phyloP scores from a whole-genome alignment of 169 alveolate genomes.

The Eimeria tenella region DNA sequence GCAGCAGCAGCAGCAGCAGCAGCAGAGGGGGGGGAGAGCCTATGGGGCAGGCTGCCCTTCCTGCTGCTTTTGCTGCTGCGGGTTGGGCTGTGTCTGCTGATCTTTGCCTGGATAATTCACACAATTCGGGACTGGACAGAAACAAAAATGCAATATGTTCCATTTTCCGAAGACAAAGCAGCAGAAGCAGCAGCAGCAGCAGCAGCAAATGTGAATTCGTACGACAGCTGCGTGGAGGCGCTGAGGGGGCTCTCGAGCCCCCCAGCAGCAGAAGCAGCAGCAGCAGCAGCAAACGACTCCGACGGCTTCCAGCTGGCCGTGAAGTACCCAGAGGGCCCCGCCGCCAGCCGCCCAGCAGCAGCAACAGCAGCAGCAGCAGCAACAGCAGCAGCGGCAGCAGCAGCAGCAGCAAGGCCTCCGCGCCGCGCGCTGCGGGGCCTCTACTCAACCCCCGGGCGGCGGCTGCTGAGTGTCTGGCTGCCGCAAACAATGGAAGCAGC shows the following conservation, averaged over 20 bases:
- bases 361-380: not conserved
- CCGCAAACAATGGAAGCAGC: slow-evolving; percentile 35
- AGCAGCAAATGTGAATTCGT: not conserved
- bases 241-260: not conserved
- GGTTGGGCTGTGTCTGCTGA: not conserved
- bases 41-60: not conserved
- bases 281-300: not conserved
- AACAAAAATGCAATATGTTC: slow-evolving; percentile 20
- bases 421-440: slow-evolving; percentile 52
- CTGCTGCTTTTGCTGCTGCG: slow-evolving; percentile 9
- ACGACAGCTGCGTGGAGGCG: slow-evolving; percentile 60
- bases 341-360: not conserved
- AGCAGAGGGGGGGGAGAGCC: not conserved
- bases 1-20: slow-evolving; percentile 15
- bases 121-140: slow-evolving; percentile 37
- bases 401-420: not conserved
- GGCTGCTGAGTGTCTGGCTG: slow-evolving; percentile 48
- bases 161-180: not conserved
- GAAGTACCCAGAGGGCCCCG: not conserved
- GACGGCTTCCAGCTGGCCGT: slow-evolving; percentile 33
- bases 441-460: slow-evolving; percentile 53
- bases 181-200: not conserved
- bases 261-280: not conserved
- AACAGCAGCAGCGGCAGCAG: not conserved
- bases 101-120: slow-evolving; percentile 42